These are phyloP conservation scores for Aspergillus amoenus DNA, from an alignment of 2,329 filamentous ascomycete species.

Conservation along the genomic window DNA sequence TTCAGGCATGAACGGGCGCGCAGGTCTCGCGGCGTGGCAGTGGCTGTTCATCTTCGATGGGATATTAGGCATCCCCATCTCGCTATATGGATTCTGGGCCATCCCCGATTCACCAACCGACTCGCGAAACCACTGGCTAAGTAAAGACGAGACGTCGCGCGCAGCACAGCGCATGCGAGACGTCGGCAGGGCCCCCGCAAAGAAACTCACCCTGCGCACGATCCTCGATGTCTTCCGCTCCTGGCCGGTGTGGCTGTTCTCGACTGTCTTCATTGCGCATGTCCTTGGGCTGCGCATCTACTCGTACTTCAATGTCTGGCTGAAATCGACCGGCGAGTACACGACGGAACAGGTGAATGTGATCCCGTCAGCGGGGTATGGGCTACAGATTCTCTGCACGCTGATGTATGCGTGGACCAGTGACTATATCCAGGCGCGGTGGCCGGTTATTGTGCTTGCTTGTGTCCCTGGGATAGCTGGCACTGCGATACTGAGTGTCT, in stretches of 20 bases:
- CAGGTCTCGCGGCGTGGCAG: neutral
- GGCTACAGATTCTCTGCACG: too few relatives aligned
- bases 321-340: neutral
- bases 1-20: neutral
- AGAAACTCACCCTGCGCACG: neutral
- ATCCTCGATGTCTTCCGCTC: neutral
- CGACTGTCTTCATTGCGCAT: neutral
- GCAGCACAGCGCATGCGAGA: neutral
- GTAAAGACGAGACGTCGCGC: neutral
- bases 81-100: neutral
- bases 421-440: too few relatives aligned
- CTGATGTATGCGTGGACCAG: too few relatives aligned
- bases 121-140: neutral
- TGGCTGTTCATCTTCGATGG: constrained; percentile 6
- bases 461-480: too few relatives aligned
- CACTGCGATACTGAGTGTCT: too few relatives aligned
- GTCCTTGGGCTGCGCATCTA: neutral
- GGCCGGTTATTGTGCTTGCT: too few relatives aligned
- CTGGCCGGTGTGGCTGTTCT: neutral
- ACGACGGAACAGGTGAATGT: neutral
- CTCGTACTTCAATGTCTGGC: neutral
- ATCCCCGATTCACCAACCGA: neutral
- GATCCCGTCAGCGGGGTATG: neutral
- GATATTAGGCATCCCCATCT: neutral
- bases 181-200: neutral